phyloP scores from a whole-genome alignment of 1,139 yeast species.

The Komagataea norvegica region DNA sequence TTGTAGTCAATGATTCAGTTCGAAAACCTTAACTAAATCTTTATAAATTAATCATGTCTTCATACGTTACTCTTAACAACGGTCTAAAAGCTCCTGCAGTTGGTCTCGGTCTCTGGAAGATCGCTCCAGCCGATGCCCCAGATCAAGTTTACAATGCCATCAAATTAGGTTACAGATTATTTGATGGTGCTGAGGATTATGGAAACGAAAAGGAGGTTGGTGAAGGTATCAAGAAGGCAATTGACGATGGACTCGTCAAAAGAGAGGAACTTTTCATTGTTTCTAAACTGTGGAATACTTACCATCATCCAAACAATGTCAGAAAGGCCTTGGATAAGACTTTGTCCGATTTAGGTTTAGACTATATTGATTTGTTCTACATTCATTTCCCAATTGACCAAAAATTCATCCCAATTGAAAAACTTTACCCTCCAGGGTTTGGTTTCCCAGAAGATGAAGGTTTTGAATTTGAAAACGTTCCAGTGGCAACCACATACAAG shows the following conservation, averaged over 20 bases:
- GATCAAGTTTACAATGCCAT: conserved; percentile 62
- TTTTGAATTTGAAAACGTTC: conserved; percentile 63
- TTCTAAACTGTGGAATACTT: conserved; percentile 78
- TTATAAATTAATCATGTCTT: conserved; percentile 23
- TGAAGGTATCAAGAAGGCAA: conserved; percentile 57
- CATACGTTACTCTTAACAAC: conserved; percentile 46
- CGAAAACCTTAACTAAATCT: too few relatives aligned
- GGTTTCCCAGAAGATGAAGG: conserved; percentile 45
- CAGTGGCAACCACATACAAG: conserved; percentile 73
- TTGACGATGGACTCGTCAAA: conserved; percentile 60
- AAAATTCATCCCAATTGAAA: conserved; percentile 67
- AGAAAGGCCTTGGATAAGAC: conserved; percentile 55
- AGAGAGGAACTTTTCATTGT: conserved; percentile 73
- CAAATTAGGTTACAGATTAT: conserved; percentile 66
- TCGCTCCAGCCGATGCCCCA: conserved; percentile 51
- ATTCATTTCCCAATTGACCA: conserved; percentile 80
- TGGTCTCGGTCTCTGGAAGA: conserved; percentile 70
- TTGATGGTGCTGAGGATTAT: conserved; percentile 76
- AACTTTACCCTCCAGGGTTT: conserved; percentile 68
- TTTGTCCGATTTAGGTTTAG: conserved; percentile 58
- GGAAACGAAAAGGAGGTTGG: conserved; percentile 78
- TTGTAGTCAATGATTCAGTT: too few relatives aligned
- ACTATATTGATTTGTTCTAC: conserved; percentile 68
- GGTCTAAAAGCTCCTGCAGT: conserved; percentile 59
- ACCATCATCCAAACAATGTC: conserved; percentile 56